A percentile compares a stretch with the other conserved stretches of the same genome.
Evolutionary conservation across 2,329 filamentous ascomycete species (phyloP).

Genomic region (Apiospora sp.): DNA sequence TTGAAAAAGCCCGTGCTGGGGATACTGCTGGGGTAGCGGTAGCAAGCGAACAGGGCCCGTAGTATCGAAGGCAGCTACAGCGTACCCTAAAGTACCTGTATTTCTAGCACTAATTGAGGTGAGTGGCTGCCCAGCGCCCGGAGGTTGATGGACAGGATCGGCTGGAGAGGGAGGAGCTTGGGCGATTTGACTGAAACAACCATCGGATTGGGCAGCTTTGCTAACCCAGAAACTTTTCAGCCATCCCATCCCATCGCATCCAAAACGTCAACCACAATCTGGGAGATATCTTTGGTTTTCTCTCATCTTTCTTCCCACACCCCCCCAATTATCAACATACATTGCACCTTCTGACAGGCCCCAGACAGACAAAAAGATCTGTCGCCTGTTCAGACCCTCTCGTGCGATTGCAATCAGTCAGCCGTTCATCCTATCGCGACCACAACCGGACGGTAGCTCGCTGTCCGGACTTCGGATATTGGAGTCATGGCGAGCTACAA

Average conservation of each 20-base stretch:
- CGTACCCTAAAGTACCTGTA: not conserved
- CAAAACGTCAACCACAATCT: slow-evolving; percentile 10
- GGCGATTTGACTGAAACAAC: slow-evolving; percentile 22
- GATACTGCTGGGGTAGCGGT: not conserved
- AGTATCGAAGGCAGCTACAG: not conserved
- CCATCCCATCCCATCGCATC: slow-evolving; percentile 25
- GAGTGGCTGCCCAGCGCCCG: not conserved
- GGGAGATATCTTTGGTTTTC: slow-evolving; percentile 14
- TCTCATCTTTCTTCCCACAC: slow-evolving; percentile 32
- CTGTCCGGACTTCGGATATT: slow-evolving; percentile 18
- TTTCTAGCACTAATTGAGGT: not conserved
- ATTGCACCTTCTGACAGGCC: slow-evolving; percentile 23
- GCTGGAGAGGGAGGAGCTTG: slow-evolving; percentile 19
- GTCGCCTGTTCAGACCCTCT: slow-evolving; percentile 16
- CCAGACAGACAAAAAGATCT: not conserved
- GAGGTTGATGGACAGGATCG: not conserved
- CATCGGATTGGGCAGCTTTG: slow-evolving; percentile 20
- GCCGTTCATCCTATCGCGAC: slow-evolving; percentile 8
- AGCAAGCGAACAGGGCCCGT: not conserved
- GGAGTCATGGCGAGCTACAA: slow-evolving; percentile 46
- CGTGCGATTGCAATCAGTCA: not conserved
- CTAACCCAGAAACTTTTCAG: slow-evolving; percentile 30
- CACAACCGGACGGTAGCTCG: slow-evolving; percentile 14
- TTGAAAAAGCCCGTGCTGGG: slow-evolving; percentile 1
- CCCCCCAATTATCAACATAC: slow-evolving; percentile 26